Percentiles rank a stretch among this genome's conserved stretches.
phyloP scores from a whole-genome alignment of 2,329 filamentous ascomycete genomes.

The Fusarium mundagurra region DNA sequence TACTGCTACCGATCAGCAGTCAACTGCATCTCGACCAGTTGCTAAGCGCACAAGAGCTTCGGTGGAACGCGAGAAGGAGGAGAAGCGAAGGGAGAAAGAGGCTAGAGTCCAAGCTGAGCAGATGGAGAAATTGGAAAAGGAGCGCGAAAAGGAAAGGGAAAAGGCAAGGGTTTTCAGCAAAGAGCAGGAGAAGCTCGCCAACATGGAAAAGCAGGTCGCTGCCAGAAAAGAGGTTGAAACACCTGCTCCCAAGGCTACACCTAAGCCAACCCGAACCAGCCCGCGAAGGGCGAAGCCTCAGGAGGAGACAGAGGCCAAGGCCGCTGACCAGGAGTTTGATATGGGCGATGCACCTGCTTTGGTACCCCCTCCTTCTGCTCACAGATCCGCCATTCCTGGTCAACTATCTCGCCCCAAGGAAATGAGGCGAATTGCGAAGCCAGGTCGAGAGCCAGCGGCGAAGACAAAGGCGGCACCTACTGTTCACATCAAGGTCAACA shows the following conservation, averaged over 20 bases:
- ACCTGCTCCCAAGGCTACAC: constrained; percentile 51
- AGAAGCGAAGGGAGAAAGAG: constrained; percentile 74
- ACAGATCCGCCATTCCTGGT: constrained; percentile 60
- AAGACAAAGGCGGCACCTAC: constrained; percentile 75
- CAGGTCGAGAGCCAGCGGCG: constrained; percentile 65
- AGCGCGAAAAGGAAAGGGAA: constrained; percentile 74
- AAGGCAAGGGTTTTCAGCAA: constrained; percentile 70
- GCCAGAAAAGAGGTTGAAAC: constrained; percentile 64
- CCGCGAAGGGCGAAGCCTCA: constrained; percentile 60
- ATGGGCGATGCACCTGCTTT: constrained; percentile 64
- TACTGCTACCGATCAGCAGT: constrained; percentile 24
- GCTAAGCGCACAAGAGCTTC: constrained; percentile 66
- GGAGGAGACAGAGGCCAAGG: constrained; percentile 41
- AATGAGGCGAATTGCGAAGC: constrained; percentile 69
- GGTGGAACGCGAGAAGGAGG: constrained; percentile 69
- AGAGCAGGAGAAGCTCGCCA: constrained; percentile 64
- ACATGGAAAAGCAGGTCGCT: constrained; percentile 63
- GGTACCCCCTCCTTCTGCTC: constrained; percentile 70
- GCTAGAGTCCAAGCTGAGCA: constrained; percentile 69
- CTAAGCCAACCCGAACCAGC: constrained; percentile 59
- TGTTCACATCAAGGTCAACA: constrained; percentile 73
- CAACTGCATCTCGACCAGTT: constrained; percentile 56
- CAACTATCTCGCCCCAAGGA: constrained; percentile 62
- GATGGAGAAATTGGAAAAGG: constrained; percentile 71
- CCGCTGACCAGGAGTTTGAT: constrained; percentile 57